phyloP scores from a whole-genome alignment of 768 basidiomycete species.

The Psilocybe subaeruginosa region DNA sequence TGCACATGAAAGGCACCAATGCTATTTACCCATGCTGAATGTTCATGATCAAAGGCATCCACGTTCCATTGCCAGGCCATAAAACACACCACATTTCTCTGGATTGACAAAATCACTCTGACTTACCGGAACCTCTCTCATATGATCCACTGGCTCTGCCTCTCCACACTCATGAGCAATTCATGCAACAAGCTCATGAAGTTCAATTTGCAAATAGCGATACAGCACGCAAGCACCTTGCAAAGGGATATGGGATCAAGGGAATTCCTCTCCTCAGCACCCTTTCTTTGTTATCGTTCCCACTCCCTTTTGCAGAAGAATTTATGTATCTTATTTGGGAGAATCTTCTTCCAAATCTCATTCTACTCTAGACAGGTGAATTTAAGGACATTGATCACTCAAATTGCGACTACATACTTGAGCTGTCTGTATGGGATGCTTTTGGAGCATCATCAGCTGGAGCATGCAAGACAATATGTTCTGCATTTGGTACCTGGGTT shows the following conservation, averaged over 20 bases:
- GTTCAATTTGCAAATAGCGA: background rate
- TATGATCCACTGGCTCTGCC: slow-evolving; percentile 26
- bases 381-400: slow-evolving; percentile 40
- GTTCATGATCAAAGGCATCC: no score
- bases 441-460: slow-evolving; percentile 11
- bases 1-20: slow-evolving; percentile 47
- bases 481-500: slow-evolving; percentile 25
- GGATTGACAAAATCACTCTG: slow-evolving; percentile 2
- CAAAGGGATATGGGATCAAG: slow-evolving; percentile 34
- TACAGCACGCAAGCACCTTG: background rate
- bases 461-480: slow-evolving; percentile 28
- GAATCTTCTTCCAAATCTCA: slow-evolving; percentile 41
- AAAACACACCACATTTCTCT: slow-evolving; percentile 22
- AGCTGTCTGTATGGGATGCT: slow-evolving; percentile 14
- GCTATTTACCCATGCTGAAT: slow-evolving; percentile 32
- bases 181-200: slow-evolving; percentile 20
- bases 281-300: slow-evolving; percentile 36
- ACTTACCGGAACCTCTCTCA: no score
- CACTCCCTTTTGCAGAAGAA: slow-evolving; percentile 43
- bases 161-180: slow-evolving; percentile 10
- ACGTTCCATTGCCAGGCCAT: slow-evolving; percentile 28
- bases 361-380: slow-evolving; percentile 39
- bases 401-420: slow-evolving; percentile 18
- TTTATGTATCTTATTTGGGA: slow-evolving; percentile 50
- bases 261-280: slow-evolving; percentile 31